Evolutionary conservation across 129 eudicot species (phyloP), one percentile per base, ranked within the genome.

Genomic region (Tanacetum coccineum): DNA sequence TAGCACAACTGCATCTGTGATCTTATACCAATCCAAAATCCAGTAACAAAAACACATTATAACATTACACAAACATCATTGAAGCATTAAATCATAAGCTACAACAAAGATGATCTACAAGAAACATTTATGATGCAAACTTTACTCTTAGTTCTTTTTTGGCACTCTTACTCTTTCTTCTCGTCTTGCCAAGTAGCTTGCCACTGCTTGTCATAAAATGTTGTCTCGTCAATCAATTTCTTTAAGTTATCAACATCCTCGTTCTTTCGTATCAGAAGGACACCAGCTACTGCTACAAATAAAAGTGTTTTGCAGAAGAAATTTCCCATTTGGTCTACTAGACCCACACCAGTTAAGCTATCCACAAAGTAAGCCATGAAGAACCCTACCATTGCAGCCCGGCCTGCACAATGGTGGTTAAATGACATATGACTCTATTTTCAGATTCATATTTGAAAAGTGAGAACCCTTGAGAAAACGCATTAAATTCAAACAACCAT

Each of bases 381-480:
- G 92, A 88, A 88, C 17, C 96, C 96, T 2, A 88, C 49, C 96
- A 88, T 88, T 46, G 96, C 96, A 62, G 93, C 93, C 32, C 96
- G 87, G 8, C 96, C 93, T 89, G 70, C 25, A n/a, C n/a, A n/a
- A n/a, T 22, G 2, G 25, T 22, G 25, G 25, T 22, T n/a, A n/a
- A n/a, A n/a, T n/a, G 25, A 22, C 25, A 2, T 22, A 22, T 22
- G 25, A n/a, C n/a, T n/a, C n/a, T n/a, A n/a, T n/a, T n/a, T n/a
- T n/a, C n/a, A n/a, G n/a, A n/a, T n/a, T n/a, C n/a, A n/a, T n/a
- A n/a, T n/a, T n/a, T n/a, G n/a, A n/a, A n/a, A n/a, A n/a, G n/a
- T n/a, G n/a, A n/a, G n/a, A n/a, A n/a, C n/a, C n/a, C n/a, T n/a
- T n/a, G n/a, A n/a, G n/a, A n/a, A n/a, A n/a, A n/a, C n/a, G n/a